These are phyloP conservation scores for Fusarium sp. DNA, from an alignment of 2,329 filamentous ascomycete species.

Conservation along the genomic window DNA sequence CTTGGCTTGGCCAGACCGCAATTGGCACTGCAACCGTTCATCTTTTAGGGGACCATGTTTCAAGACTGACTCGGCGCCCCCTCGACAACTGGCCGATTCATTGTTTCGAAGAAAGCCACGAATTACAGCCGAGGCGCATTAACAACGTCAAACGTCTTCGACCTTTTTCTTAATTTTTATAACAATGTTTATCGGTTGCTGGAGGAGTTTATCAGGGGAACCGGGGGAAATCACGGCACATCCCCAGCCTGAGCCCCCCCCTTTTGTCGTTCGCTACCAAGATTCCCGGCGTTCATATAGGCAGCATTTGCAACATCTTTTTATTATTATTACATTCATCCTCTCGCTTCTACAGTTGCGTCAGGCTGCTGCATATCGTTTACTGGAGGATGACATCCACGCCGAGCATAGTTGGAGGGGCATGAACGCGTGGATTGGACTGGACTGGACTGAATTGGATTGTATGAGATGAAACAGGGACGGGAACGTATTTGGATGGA, in stretches of 20 bases:
- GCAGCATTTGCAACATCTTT: slow-evolving; percentile 35
- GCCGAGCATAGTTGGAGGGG: slow-evolving; percentile 14
- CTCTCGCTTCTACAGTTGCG: slow-evolving; percentile 16
- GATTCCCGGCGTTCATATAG: slow-evolving; percentile 41
- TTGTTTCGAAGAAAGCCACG: slow-evolving; percentile 24
- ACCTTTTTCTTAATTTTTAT: not conserved
- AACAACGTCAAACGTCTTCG: slow-evolving; percentile 15
- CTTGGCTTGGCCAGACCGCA: slow-evolving; percentile 15
- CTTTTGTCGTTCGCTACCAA: slow-evolving; percentile 38
- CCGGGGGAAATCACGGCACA: not conserved
- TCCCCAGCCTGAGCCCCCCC: not conserved
- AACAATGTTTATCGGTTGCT: slow-evolving; percentile 16
- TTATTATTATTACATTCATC: slow-evolving; percentile 21
- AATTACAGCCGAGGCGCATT: slow-evolving; percentile 20
- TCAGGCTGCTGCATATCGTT: slow-evolving; percentile 26
- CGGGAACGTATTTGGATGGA: slow-evolving; percentile 19
- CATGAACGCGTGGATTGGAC: slow-evolving; percentile 5
- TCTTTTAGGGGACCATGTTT: slow-evolving; percentile 24
- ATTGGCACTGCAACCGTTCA: slow-evolving; percentile 5
- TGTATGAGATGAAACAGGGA: slow-evolving; percentile 13
- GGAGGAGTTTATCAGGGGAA: slow-evolving; percentile 22
- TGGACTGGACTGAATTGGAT: not conserved
- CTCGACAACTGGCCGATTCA: slow-evolving; percentile 24
- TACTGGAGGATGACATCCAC: slow-evolving; percentile 9
- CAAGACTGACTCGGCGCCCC: slow-evolving; percentile 21